Base-by-base conservation (phyloP, 805 yeast genomes). In the Clavispora asparagi region DNA sequence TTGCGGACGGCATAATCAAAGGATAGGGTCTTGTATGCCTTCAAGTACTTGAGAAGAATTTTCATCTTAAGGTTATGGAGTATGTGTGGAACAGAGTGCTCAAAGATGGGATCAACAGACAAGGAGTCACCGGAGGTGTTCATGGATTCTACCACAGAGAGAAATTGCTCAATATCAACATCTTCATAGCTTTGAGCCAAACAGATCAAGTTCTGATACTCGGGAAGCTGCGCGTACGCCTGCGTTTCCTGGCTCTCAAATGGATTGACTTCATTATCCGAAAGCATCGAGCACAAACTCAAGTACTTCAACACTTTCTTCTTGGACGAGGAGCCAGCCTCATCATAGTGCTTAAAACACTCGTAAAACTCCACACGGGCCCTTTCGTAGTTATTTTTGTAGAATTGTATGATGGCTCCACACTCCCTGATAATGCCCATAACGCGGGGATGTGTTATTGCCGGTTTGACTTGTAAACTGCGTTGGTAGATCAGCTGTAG, bases 401-500 rank as follows among this genome's bases (percentile, higher is more conserved):
- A 70, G 74, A 86, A 81, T 42, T 78, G 75, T 51, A 87, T 73
- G 44, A 80, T 76, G 2, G 90, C 95, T 0, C 89, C 87, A 52
- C 88, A 82, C 60, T 87, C 92, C 50, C 80, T 75, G 25, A 87
- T 76, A n/a, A 83, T 77, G 1, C 92, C 96, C 62, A 82, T 70
- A 26, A 85, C 81, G 41, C 76, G 70, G 1, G 95, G 90, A 57
- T 88, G 95, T 1, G 90, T 85, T 2, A 85, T 82, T 2, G 87
- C 85, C 0, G 82, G 70, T 7, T 77, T 74, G 17, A 82, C 67
- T 6, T 62, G 50, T 14, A 55, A 45, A 44, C 72, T 65, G 49
- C 77, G 67, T 26, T 69, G 63, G 52, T 84, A 79, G 17, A 82
- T 66, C 41, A 72, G 67, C 44, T 71, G 70, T 38, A 85, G 64